Evolutionary conservation across 176 grass and related monocot genomes (phyloP).

Genomic region (Panicum miliaceum): DNA sequence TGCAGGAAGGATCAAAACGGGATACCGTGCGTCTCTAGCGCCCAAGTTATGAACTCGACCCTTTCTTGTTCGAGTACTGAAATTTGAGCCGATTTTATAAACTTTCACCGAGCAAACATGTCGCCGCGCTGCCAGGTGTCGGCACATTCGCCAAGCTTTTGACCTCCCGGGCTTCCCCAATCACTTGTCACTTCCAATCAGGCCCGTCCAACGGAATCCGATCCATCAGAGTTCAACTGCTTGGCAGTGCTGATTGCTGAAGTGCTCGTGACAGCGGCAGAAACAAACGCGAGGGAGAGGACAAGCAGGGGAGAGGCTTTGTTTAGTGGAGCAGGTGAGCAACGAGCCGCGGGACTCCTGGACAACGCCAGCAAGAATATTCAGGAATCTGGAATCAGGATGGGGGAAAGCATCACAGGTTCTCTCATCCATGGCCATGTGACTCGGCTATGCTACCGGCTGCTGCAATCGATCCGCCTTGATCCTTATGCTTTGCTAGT

Average conservation of each 20-base stretch:
- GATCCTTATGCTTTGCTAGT: background rate
- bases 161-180: background rate
- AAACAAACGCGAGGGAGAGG: conserved; percentile 13
- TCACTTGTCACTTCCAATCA: background rate
- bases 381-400: background rate
- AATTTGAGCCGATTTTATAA: background rate
- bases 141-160: background rate
- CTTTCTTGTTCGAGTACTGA: background rate
- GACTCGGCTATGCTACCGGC: background rate
- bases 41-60: background rate
- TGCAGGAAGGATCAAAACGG: background rate
- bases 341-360: background rate
- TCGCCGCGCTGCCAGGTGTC: background rate
- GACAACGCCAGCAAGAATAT: background rate
- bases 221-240: background rate
- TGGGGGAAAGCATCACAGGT: background rate
- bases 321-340: background rate
- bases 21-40: background rate
- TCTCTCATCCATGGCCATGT: background rate
- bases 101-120: background rate
- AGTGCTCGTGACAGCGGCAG: conserved; percentile 25
- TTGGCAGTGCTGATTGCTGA: background rate
- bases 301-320: conserved; percentile 18
- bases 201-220: conserved; percentile 14
- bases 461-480: background rate